These are phyloP conservation scores for Fraxinus ornus DNA, from an alignment of 305 asterid species.

Conservation along the genomic window DNA sequence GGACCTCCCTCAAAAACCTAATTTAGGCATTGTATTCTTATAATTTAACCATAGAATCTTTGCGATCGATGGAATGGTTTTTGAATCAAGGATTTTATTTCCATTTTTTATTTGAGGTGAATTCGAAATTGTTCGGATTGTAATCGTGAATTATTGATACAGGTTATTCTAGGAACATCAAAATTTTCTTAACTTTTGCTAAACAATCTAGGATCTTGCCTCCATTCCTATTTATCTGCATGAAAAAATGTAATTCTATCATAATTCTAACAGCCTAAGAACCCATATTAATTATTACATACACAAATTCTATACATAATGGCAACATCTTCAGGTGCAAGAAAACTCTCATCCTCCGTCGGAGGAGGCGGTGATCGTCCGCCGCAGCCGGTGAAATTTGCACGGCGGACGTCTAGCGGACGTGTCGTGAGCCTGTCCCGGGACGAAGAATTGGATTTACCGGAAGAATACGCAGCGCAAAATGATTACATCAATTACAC, in stretches of 20 bases:
- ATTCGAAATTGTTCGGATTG: too few species aligned
- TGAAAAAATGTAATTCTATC: background rate
- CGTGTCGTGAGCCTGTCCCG: slow-evolving; percentile 67
- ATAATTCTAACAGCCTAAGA: background rate
- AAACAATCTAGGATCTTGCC: background rate
- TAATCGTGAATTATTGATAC: too few species aligned
- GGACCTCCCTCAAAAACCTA: too few species aligned
- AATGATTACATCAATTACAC: slow-evolving; percentile 69
- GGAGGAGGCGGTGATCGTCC: slow-evolving; percentile 32
- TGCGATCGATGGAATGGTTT: background rate
- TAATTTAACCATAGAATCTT: background rate
- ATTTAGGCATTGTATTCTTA: too few species aligned
- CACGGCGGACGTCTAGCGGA: slow-evolving; percentile 73
- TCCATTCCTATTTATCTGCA: background rate
- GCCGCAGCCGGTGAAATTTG: slow-evolving; percentile 57
- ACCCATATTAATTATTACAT: background rate
- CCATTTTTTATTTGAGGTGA: background rate
- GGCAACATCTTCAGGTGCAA: slow-evolving; percentile 40
- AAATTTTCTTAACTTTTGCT: background rate
- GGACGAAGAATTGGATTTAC: slow-evolving; percentile 59
- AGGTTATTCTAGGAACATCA: background rate
- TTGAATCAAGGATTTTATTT: too few species aligned
- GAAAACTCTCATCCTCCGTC: slow-evolving; percentile 27
- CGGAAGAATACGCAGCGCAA: slow-evolving; percentile 44
- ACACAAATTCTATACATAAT: slow-evolving; percentile 13